Conservation (phyloP, 2,329 filamentous ascomycete genomes). For the Tolypocladium ovalisporum region DNA sequence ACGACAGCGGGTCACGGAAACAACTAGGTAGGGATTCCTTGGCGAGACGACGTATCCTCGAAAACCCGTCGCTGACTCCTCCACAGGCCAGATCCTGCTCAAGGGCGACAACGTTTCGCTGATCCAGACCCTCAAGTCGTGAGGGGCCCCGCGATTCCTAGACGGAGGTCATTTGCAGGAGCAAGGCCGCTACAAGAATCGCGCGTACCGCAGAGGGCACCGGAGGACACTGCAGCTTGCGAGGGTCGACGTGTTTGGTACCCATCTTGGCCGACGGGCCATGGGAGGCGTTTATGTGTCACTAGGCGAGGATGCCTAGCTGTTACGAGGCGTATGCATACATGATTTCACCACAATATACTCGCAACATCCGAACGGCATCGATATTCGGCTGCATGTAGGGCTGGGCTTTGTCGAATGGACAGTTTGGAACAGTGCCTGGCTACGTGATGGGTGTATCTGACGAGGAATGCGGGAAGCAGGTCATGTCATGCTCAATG, state of each 20-base stretch:
- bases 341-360: neutral
- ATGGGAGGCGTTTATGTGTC: conserved; percentile 2
- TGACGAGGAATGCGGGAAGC: neutral
- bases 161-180: neutral
- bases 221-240: neutral
- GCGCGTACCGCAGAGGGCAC: neutral
- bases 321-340: conserved; percentile 1
- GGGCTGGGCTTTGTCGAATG: neutral
- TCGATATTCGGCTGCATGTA: neutral
- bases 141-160: neutral
- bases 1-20: conserved; percentile 64
- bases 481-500: neutral
- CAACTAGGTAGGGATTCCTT: conserved; percentile 55
- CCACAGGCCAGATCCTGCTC: conserved; percentile 66
- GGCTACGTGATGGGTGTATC: neutral
- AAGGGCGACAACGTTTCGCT: conserved; percentile 84
- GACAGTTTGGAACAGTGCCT: neutral
- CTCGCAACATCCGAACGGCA: neutral
- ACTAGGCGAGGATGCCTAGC: neutral
- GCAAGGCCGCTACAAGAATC: neutral
- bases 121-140: conserved; percentile 46
- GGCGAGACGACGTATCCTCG: neutral
- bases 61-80: conserved; percentile 12
- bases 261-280: neutral
- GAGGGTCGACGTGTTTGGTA: neutral